Percentiles rank a stretch among this genome's conserved stretches.
phyloP scores from a whole-genome alignment of 2,329 filamentous ascomycete species.

The Pseudogymnoascus sp. region DNA sequence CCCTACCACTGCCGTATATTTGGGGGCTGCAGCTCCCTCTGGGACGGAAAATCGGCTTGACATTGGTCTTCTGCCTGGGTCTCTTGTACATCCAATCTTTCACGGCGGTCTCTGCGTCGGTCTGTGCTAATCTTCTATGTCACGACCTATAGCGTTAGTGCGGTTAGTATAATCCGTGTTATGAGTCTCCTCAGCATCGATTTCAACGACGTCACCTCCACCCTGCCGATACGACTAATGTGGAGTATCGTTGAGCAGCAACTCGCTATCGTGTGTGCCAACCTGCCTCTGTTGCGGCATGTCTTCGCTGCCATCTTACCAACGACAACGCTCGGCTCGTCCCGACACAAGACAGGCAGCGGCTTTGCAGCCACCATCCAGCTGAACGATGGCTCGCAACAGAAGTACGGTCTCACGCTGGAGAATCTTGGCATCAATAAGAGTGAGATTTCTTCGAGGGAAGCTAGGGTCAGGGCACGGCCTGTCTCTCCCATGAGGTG shows the following conservation, averaged over 20 bases:
- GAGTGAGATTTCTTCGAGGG: background rate
- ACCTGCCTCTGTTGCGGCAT: slow-evolving; percentile 25
- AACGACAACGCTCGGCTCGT: background rate
- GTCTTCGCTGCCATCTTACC: slow-evolving; percentile 9
- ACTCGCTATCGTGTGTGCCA: slow-evolving; percentile 30
- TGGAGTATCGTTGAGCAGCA: slow-evolving; percentile 32
- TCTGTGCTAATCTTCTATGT: background rate
- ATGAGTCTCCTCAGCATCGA: slow-evolving; percentile 21
- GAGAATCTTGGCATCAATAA: background rate
- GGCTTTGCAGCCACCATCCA: background rate
- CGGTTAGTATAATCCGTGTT: slow-evolving; percentile 13
- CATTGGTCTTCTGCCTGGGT: slow-evolving; percentile 30
- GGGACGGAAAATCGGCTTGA: slow-evolving; percentile 28
- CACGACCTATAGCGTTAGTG: background rate
- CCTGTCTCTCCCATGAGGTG: background rate
- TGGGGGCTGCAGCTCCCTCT: slow-evolving; percentile 28
- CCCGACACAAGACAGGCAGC: background rate
- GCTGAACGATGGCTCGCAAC: background rate
- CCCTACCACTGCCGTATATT: slow-evolving; percentile 29
- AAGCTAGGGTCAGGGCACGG: background rate
- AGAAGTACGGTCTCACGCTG: background rate
- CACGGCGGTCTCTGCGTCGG: background rate
- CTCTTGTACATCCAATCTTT: slow-evolving; percentile 21
- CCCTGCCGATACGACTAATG: slow-evolving; percentile 13
- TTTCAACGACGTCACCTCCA: slow-evolving; percentile 16